phyloP scores from a whole-genome alignment of 805 yeast genomes.

The Isabelozyma pseudorhagii region DNA sequence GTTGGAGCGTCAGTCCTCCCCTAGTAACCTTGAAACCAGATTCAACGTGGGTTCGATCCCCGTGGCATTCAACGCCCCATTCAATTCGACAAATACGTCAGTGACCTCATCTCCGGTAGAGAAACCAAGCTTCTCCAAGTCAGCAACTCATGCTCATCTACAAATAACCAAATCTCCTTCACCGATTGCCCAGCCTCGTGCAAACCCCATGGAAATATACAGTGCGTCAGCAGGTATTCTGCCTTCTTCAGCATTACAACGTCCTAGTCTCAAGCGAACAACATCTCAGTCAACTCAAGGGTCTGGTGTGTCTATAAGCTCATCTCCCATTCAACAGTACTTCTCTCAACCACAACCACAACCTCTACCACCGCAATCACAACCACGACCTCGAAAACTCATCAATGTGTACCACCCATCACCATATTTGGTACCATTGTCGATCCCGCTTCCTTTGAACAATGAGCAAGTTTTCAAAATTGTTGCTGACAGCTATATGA shows the following conservation, averaged over 20 bases:
- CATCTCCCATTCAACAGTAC: conserved; percentile 8
- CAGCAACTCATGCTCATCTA: conserved; percentile 14
- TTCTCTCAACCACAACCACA: conserved; percentile 2
- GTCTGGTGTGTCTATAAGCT: conserved; percentile 17
- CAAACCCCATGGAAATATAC: conserved; percentile 1
- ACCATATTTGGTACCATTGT: conserved; percentile 39
- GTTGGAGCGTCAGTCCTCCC: background rate
- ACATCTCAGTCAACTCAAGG: conserved; percentile 37
- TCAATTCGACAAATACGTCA: conserved; percentile 4
- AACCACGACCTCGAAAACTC: conserved; percentile 2
- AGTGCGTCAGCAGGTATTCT: background rate
- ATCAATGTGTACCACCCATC: conserved; percentile 18
- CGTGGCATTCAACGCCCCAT: conserved; percentile 7
- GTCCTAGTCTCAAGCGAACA: conserved; percentile 31
- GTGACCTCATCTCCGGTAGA: conserved; percentile 14
- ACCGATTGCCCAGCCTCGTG: conserved; percentile 11
- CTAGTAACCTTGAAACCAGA: background rate
- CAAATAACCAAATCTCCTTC: conserved; percentile 17
- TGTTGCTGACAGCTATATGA: conserved; percentile 47
- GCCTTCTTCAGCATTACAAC: background rate
- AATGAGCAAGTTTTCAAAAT: conserved; percentile 45
- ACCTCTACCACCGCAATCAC: conserved; percentile 3
- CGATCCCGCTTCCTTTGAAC: conserved; percentile 40
- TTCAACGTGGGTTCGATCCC: conserved; percentile 11
- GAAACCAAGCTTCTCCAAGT: conserved; percentile 15